phyloP scores from a whole-genome alignment of 2,329 filamentous ascomycete species.

The Alternaria sp. region DNA sequence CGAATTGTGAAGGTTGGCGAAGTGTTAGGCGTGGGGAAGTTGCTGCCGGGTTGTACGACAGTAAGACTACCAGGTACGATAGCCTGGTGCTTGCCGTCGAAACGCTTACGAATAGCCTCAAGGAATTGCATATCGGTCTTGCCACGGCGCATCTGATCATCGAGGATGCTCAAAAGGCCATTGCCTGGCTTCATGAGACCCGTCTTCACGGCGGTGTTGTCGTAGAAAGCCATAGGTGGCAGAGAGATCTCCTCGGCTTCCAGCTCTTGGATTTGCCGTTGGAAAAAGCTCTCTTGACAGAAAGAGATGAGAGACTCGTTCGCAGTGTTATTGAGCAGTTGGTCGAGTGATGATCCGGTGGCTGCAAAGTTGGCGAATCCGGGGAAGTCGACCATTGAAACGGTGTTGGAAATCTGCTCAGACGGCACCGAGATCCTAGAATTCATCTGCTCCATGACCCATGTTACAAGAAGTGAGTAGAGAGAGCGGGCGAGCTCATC shows the following conservation, averaged over 20 bases:
- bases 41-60: slow-evolving; percentile 82
- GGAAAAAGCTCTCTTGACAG: slow-evolving; percentile 94
- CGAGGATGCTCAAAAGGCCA: slow-evolving; percentile 90
- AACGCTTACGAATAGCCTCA: slow-evolving; percentile 89
- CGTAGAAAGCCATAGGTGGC: slow-evolving; percentile 93
- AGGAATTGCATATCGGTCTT: slow-evolving; percentile 89
- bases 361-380: slow-evolving; percentile 87
- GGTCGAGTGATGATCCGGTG: slow-evolving; percentile 86
- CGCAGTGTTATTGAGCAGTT: slow-evolving; percentile 93
- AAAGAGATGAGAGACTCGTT: slow-evolving; percentile 93
- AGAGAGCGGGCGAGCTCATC: slow-evolving; percentile 93
- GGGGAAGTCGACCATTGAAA: slow-evolving; percentile 95
- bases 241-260: slow-evolving; percentile 94
- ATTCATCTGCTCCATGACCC: slow-evolving; percentile 92
- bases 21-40: slow-evolving; percentile 85
- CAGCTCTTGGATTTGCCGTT: slow-evolving; percentile 89
- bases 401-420: slow-evolving; percentile 88
- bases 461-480: slow-evolving; percentile 92
- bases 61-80: slow-evolving; percentile 81
- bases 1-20: slow-evolving; percentile 86
- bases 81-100: slow-evolving; percentile 92
- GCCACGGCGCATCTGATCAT: slow-evolving; percentile 92
- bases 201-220: slow-evolving; percentile 94
- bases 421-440: slow-evolving; percentile 87
- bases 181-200: slow-evolving; percentile 92